Percentiles rank a stretch among this genome's conserved stretches.
These are phyloP conservation scores for Kuraishia cidri DNA, from an alignment of 805 yeast genomes.

Conservation along the genomic window DNA sequence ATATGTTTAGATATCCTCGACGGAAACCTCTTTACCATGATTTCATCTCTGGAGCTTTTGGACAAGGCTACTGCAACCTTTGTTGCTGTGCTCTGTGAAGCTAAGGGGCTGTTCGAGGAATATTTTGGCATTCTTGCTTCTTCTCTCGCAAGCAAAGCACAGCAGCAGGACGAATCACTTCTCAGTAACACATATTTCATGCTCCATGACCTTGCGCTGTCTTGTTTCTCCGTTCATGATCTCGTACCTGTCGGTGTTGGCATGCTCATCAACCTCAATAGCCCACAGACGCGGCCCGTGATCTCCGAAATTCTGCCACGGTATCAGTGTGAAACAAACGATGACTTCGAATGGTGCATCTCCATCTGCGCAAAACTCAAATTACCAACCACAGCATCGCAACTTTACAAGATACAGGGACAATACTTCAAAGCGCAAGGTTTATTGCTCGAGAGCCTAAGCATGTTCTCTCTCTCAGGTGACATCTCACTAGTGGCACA, in stretches of 20 bases:
- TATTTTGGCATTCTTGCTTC: constrained; percentile 15
- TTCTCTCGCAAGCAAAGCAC: constrained; percentile 5
- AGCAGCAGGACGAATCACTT: background rate
- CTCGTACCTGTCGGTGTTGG: constrained; percentile 68
- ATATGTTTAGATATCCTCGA: constrained; percentile 47
- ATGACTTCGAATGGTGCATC: constrained; percentile 74
- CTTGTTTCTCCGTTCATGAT: constrained; percentile 39
- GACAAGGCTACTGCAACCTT: constrained; percentile 60
- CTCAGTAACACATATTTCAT: constrained; percentile 20
- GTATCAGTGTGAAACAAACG: constrained; percentile 54
- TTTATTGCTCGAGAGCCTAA: constrained; percentile 48
- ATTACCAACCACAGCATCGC: constrained; percentile 46
- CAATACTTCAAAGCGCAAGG: constrained; percentile 15
- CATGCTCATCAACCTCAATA: constrained; percentile 37
- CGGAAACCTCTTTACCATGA: constrained; percentile 45
- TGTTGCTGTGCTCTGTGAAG: constrained; percentile 51
- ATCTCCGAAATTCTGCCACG: constrained; percentile 53
- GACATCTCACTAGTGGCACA: constrained; percentile 41
- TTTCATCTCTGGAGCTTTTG: constrained; percentile 49
- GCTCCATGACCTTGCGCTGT: constrained; percentile 44
- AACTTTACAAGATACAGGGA: constrained; percentile 48
- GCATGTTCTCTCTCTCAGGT: constrained; percentile 55
- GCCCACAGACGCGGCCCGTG: constrained; percentile 30
- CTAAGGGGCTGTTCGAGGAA: constrained; percentile 46
- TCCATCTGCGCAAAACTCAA: constrained; percentile 64